Evolutionary conservation across 192 early-diverging fungal species (phyloP), one percentile per base, ranked within the genome.

Genomic region (Gryganskiella cystojenkinii): DNA sequence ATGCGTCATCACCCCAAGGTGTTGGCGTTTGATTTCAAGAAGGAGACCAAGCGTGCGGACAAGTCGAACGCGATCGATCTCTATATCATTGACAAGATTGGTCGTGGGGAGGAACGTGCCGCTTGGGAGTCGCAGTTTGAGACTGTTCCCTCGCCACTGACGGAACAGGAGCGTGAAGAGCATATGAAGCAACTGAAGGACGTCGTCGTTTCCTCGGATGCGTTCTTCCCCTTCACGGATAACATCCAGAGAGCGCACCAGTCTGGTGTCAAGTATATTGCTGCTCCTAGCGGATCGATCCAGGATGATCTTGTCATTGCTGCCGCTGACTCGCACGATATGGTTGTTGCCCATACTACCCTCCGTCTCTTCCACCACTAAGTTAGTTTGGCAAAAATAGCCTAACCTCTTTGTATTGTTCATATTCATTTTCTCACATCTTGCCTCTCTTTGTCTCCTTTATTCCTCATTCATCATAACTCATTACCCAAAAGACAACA

Each of bases 181-280:
- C 94, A 94, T 82, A 89, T 93, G 83, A 76, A 82, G 49, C 56
- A 86, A 66, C 83, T 95, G 44, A 80, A 56, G 17, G 93, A 87
- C 61, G 91, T 98, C 22, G 93, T 94, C 11, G 82, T 99, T 19
- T 89, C 92, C 4, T 96, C 94, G n/a, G 98, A 99, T 80, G 98
- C 98, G 28, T 99, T 99, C 90, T 99, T 99, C 94, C 98, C 98
- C 63, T 99, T 99, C 89, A 86, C 92, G 5, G 98, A 99, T 84
- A 98, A 97, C 70, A 85, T 99, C 52, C 91, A 95, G 70, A 85
- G 98, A 50, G 96, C 90, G 28, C 84, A 85, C 37, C 83, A 90
- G 80, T 91, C 90, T 27, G 98, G 98, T 64, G 98, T 95, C 61
- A 82, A 86, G 65, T 94, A 86, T 67, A 86, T 99, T 70, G 96